Percentiles rank a stretch among this genome's conserved stretches.
These are phyloP conservation scores for Talinum fruticosum DNA, from an alignment of 148 eudicot genomes.

Conservation along the genomic window DNA sequence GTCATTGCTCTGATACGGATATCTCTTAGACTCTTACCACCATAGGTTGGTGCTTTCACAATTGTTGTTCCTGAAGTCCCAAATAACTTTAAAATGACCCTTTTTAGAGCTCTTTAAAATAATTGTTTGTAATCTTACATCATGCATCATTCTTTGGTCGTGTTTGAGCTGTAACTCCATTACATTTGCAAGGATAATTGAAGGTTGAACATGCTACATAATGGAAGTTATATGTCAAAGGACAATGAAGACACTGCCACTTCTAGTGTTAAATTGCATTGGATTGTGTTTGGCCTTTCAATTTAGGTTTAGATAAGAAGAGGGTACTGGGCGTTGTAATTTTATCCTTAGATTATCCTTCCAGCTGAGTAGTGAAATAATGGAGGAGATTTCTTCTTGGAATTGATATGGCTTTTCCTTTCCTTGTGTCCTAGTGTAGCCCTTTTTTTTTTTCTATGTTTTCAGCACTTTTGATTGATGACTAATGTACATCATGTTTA, in stretches of 20 bases:
- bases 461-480: neutral
- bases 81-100: neutral
- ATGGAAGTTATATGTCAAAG: neutral
- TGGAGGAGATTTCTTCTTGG: neutral
- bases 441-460: neutral
- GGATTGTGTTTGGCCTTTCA: neutral
- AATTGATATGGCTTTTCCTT: neutral
- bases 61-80: neutral
- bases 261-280: neutral
- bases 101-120: neutral
- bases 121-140: neutral
- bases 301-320: neutral
- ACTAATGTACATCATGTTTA: too few species aligned
- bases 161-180: neutral
- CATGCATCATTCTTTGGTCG: neutral
- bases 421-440: neutral
- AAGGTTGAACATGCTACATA: neutral
- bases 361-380: neutral
- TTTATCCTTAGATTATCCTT: neutral
- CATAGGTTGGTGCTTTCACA: neutral
- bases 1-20: neutral
- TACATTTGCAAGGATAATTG: neutral
- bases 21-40: neutral
- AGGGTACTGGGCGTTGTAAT: neutral
- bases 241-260: neutral